phyloP scores from a whole-genome alignment of 257 asterid genomes.

The Forsythia suspensa region DNA sequence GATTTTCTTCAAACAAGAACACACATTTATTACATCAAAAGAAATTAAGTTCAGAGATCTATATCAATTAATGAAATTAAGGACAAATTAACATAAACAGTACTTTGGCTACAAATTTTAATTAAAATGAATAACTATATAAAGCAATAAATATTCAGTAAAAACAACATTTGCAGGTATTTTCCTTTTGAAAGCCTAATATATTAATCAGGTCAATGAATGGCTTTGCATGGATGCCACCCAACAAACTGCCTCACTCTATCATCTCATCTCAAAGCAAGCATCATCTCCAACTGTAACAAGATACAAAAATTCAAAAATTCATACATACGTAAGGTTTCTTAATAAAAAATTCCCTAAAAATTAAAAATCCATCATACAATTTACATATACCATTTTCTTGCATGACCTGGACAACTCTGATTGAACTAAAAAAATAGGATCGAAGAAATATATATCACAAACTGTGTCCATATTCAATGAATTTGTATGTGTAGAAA shows the following conservation, averaged over 20 bases:
- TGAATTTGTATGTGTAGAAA: slow-evolving; percentile 20
- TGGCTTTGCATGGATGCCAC: background rate
- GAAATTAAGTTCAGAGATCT: no score
- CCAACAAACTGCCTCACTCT: background rate
- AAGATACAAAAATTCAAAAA: background rate
- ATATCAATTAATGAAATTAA: no score
- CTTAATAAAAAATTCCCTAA: background rate
- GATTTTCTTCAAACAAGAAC: no score
- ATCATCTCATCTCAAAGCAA: background rate
- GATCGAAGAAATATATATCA: background rate
- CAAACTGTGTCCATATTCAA: slow-evolving; percentile 25
- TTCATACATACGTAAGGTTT: background rate
- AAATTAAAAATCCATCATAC: background rate
- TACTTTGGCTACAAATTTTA: no score
- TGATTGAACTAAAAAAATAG: background rate
- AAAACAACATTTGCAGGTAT: no score
- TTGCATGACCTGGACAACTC: background rate
- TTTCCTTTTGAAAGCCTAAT: background rate
- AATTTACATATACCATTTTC: background rate
- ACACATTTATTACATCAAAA: no score
- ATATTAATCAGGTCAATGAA: background rate
- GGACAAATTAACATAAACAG: no score
- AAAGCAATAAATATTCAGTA: no score
- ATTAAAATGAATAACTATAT: no score
- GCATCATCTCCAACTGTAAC: background rate